Evolutionary conservation across 495 filamentous ascomycete species (phyloP).

Genomic region (Achaetomiella virescens): DNA sequence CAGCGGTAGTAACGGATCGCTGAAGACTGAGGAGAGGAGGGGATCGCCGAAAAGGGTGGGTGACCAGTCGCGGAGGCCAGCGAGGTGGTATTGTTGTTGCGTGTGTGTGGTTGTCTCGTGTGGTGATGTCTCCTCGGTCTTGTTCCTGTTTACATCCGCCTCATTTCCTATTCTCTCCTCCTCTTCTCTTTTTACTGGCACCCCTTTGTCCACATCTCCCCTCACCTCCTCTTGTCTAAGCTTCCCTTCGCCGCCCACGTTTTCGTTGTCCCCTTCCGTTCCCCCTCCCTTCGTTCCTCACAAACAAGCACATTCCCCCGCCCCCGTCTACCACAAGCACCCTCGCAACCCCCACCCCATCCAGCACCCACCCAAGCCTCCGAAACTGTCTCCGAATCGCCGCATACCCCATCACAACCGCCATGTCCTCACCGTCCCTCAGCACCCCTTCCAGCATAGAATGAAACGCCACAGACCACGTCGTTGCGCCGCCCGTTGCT

Average conservation of each 20-base stretch:
- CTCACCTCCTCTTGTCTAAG: not conserved
- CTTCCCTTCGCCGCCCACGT: not conserved
- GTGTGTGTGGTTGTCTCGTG: not conserved
- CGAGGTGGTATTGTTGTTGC: slow-evolving; percentile 16
- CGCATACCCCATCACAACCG: slow-evolving; percentile 37
- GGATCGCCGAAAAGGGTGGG: slow-evolving; percentile 56
- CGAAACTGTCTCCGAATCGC: slow-evolving; percentile 34
- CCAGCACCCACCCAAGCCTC: slow-evolving; percentile 33
- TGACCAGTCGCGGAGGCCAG: slow-evolving; percentile 44
- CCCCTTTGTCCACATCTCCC: not conserved
- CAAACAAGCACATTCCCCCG: slow-evolving; percentile 32
- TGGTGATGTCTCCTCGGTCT: not conserved
- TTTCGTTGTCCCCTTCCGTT: not conserved
- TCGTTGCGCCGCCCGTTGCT: slow-evolving; percentile 20
- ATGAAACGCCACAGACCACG: slow-evolving; percentile 44
- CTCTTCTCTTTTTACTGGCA: not conserved
- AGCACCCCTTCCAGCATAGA: slow-evolving; percentile 37
- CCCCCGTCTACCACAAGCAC: slow-evolving; percentile 34
- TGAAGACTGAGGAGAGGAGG: slow-evolving; percentile 46
- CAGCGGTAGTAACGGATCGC: slow-evolving; percentile 18
- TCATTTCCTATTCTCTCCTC: not conserved
- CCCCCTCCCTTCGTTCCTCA: not conserved
- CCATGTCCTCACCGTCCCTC: slow-evolving; percentile 43
- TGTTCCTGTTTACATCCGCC: not conserved
- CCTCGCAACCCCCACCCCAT: slow-evolving; percentile 32